These are phyloP conservation scores for Cetraspora pellucida DNA, from an alignment of 192 early-diverging fungal genomes.

Conservation along the genomic window DNA sequence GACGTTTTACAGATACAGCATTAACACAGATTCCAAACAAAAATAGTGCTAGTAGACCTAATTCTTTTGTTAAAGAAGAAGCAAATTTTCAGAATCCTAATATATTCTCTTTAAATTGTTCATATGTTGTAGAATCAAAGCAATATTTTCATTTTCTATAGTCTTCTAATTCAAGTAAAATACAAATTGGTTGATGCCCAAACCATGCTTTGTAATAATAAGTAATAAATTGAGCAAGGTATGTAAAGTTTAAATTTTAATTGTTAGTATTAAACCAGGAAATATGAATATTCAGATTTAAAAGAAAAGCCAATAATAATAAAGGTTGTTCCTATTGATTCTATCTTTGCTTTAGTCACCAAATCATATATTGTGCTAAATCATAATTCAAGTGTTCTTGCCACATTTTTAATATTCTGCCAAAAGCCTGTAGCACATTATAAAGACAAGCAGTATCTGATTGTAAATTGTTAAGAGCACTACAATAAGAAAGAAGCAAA, in stretches of 20 bases:
- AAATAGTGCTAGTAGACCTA: neutral
- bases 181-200: neutral
- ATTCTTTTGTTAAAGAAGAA: constrained; percentile 2
- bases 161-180: neutral
- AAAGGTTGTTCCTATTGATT: neutral
- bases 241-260: neutral
- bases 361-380: neutral
- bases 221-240: neutral
- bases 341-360: neutral
- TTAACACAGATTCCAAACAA: constrained; percentile 31
- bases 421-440: constrained; percentile 12
- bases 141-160: neutral
- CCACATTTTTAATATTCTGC: constrained; percentile 5
- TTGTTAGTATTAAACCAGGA: neutral
- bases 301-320: neutral
- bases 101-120: constrained; percentile 9
- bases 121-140: constrained; percentile 12
- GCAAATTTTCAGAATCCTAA: neutral
- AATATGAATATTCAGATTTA: neutral
- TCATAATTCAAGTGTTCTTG: neutral
- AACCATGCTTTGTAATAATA: too few relatives aligned
- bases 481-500: constrained; percentile 9
- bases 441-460: neutral
- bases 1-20: constrained; percentile 3
- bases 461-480: constrained; percentile 6